Base-by-base conservation (phyloP, 495 filamentous ascomycete species). In the Xylaria acuta region DNA sequence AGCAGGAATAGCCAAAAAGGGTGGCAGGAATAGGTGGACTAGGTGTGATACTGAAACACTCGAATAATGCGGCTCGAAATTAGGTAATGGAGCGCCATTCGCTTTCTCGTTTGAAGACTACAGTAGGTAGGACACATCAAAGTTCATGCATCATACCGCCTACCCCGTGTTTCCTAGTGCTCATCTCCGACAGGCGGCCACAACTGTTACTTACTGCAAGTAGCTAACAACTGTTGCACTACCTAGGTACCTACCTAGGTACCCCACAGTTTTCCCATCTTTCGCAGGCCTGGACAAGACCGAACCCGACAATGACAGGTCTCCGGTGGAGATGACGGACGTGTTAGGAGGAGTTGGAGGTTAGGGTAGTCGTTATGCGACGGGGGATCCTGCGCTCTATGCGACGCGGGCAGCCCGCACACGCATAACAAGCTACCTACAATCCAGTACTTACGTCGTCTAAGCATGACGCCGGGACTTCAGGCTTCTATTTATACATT, bases 401-500 rank as follows among this genome's bases (percentile, higher is more conserved):
- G 67, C 67, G 67, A 69, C 54, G 54, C 67, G 38, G 38, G 54
- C 67, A 69, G 65, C n/a, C 65, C 65, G 65, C 56, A 69, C 53
- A 45, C 66, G 66, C 51, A 59, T 38, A 59, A 59, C 32, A 47
- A 56, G 51, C 22, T 56, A 18, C 20, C 53, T 43, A n/a, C n/a
- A n/a, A n/a, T n/a, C n/a, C 36, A 40, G 1, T 47, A 56, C 53
- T 14, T 43, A 45, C 51, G 65, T 67, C 47, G 49, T 66, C 9
- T 43, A 49, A 27, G 22, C 65, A 56, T 67, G 30, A 56, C 49
- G 34, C 49, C 65, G 36, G n/a, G 65, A 67, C 65, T 56, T 41
- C 22, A 27, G 30, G 30, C 38, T 43, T 45, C 67, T 69, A 69
- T 69, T 67, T 54, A 67, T 67, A 67, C 25, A 40, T 67, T 56